These are phyloP conservation scores for Malus domestica DNA, from an alignment of 306 rosid genomes.

Conservation along the genomic window ASM211411v1 NC_041802.1:19684501-19685000, in stretches of 20 bases:
- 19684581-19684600: background rate
- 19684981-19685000: constrained; percentile 60
- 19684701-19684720: background rate
- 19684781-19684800: background rate
- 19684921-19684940: constrained; percentile 59
- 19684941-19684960: constrained; percentile 70
- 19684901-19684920: constrained; percentile 60
- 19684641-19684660: background rate
- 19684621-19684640: background rate
- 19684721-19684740: background rate
- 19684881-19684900: constrained; percentile 2
- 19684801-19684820: background rate
- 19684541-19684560: background rate
- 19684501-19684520: background rate
- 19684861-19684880: background rate
- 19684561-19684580: background rate
- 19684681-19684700: background rate
- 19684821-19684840: background rate
- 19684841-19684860: background rate
- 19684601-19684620: background rate
- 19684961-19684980: constrained; percentile 67
- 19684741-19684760: background rate
- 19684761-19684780: background rate
- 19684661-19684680: background rate
- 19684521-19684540: background rate